A percentile compares a stretch with the other conserved stretches of the same genome.
Conservation (phyloP, 1,284 basidiomycete species). For the Leccinum griseonigrum region DNA sequence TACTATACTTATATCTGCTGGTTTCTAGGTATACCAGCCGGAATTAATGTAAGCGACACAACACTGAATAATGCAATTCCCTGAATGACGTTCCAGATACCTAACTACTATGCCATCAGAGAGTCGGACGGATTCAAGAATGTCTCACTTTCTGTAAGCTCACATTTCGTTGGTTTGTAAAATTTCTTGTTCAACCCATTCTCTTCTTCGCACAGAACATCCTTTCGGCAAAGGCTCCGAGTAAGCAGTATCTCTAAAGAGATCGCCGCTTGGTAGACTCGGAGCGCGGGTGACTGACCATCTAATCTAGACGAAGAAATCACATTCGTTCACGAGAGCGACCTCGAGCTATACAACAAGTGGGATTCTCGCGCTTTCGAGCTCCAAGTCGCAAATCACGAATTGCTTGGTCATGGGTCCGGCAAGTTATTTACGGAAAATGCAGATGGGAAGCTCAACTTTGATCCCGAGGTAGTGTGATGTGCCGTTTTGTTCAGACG, state of each 20-base stretch:
- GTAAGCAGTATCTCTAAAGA: slow-evolving; percentile 36
- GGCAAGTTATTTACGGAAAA: slow-evolving; percentile 80
- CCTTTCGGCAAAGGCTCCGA: slow-evolving; percentile 79
- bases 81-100: slow-evolving; percentile 46
- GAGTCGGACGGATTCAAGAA: slow-evolving; percentile 83
- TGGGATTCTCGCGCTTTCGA: slow-evolving; percentile 81
- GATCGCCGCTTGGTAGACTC: background rate
- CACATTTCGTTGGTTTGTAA: background rate
- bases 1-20: background rate
- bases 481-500: background rate
- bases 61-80: background rate
- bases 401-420: slow-evolving; percentile 76
- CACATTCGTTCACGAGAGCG: slow-evolving; percentile 79
- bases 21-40: slow-evolving; percentile 69
- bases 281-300: background rate
- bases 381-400: slow-evolving; percentile 84
- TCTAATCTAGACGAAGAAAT: slow-evolving; percentile 60
- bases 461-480: slow-evolving; percentile 60
- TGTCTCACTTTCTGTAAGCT: slow-evolving; percentile 66
- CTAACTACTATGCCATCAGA: slow-evolving; percentile 80
- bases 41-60: slow-evolving; percentile 63
- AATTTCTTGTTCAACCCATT: background rate
- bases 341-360: slow-evolving; percentile 63
- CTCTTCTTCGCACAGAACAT: slow-evolving; percentile 53
- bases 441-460: slow-evolving; percentile 74